Evolutionary conservation across 129 eudicot species (phyloP).

Genomic region (Arctium lappa): DNA sequence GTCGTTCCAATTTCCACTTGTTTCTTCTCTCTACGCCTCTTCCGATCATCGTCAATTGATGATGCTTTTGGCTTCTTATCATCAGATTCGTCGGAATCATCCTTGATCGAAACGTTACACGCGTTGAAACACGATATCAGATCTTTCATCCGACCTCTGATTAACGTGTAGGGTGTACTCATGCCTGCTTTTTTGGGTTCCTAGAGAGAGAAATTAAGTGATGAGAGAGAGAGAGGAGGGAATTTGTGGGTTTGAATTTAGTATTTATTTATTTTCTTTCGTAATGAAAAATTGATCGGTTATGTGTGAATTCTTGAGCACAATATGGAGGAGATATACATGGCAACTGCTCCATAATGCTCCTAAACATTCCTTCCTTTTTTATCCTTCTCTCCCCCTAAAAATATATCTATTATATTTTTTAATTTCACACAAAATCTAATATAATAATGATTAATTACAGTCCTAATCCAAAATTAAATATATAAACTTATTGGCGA

Average conservation of each 20-base stretch:
- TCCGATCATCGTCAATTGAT: not conserved
- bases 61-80: not conserved
- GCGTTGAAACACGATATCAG: slow-evolving; percentile 53
- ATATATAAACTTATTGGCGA: not conserved
- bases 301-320: slow-evolving; percentile 18
- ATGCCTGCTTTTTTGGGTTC: slow-evolving; percentile 16
- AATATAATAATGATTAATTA: not conserved
- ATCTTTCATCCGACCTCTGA: slow-evolving; percentile 47
- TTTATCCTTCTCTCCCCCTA: slow-evolving; percentile 14
- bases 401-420: no score
- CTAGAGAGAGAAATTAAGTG: not conserved
- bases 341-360: slow-evolving; percentile 31
- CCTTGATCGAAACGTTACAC: slow-evolving; percentile 40
- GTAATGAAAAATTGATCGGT: slow-evolving; percentile 5
- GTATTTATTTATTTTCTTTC: not conserved
- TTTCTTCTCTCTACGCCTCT: slow-evolving; percentile 2
- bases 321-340: slow-evolving; percentile 39
- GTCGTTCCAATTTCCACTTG: slow-evolving; percentile 19
- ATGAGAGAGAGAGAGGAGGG: slow-evolving; percentile 9
- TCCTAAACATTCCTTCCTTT: slow-evolving; percentile 6
- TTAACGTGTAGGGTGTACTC: slow-evolving; percentile 39
- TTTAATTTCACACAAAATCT: not conserved
- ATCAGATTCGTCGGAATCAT: slow-evolving; percentile 15
- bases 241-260: slow-evolving; percentile 25
- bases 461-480: not conserved